Percentiles rank a stretch among this genome's conserved stretches.
phyloP scores from a whole-genome alignment of 2,329 filamentous ascomycete species.

The Colletotrichum sp. region DNA sequence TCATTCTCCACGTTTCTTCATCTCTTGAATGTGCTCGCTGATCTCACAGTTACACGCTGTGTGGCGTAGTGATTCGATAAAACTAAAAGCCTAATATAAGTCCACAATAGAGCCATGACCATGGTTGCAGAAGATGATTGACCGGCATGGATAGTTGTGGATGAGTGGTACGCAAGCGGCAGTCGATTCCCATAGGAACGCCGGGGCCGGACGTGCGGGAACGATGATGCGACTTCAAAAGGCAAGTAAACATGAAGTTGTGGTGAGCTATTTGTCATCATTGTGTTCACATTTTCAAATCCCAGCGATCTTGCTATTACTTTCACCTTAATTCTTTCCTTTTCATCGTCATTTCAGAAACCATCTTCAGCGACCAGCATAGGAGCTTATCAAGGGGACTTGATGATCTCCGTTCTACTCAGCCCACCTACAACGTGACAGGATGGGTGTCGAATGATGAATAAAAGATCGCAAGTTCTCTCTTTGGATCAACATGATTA shows the following conservation, averaged over 20 bases:
- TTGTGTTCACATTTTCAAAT: not conserved
- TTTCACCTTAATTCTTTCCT: not conserved
- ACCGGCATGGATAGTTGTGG: not conserved
- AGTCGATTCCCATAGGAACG: not conserved
- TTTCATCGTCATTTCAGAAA: not conserved
- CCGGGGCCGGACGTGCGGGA: not conserved
- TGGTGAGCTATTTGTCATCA: not conserved
- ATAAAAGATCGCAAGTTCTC: fast-evolving
- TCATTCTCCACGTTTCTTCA: not conserved
- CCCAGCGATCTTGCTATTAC: not conserved
- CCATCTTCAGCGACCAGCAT: not conserved
- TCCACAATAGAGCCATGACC: not conserved
- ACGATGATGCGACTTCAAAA: not conserved
- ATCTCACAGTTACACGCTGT: not conserved
- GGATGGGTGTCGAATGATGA: not conserved
- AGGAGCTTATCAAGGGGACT: not conserved
- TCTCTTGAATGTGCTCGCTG: not conserved
- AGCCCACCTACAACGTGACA: not conserved
- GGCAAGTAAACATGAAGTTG: not conserved
- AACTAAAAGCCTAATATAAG: fast-evolving
- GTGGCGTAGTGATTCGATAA: fast-evolving
- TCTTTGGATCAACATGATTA: not conserved
- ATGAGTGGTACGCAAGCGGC: not conserved
- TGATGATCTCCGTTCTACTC: fast-evolving
- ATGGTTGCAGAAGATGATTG: not conserved